phyloP scores from a whole-genome alignment of 495 filamentous ascomycete species.

The Trichoderma parareesei region DNA sequence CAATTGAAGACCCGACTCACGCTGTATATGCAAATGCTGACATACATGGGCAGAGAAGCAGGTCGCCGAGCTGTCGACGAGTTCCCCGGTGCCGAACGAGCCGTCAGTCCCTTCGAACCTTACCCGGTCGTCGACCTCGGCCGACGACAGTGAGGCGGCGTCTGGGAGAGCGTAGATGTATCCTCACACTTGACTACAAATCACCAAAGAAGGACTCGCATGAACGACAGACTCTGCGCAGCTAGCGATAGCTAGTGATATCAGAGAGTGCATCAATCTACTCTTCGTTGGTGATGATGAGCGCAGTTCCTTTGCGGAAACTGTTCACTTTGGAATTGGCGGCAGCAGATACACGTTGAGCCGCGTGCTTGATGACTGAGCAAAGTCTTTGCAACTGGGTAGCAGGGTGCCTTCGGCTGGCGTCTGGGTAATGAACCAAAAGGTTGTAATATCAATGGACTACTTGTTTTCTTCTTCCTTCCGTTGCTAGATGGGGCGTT shows the following conservation, averaged over 20 bases:
- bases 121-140: neutral
- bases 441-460: neutral
- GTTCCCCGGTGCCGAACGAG: neutral
- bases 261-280: too few species aligned
- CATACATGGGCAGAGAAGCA: constrained; percentile 7
- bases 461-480: neutral
- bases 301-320: neutral
- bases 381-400: neutral
- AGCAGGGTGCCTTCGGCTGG: neutral
- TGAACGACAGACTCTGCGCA: too few species aligned
- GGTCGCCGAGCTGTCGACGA: neutral
- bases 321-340: neutral
- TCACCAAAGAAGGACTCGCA: too few species aligned
- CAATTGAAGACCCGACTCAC: neutral
- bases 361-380: neutral
- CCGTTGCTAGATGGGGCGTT: neutral
- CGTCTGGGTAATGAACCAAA: neutral
- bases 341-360: neutral
- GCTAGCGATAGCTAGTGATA: too few species aligned
- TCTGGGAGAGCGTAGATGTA: neutral
- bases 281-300: too few species aligned
- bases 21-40: neutral
- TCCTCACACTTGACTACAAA: neutral
- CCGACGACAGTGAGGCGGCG: neutral
- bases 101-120: constrained; percentile 4